Percentiles rank a stretch among this genome's conserved stretches.
These are phyloP conservation scores for Nakazawaea ernobii DNA, from an alignment of 805 yeast species.

Conservation along the genomic window DNA sequence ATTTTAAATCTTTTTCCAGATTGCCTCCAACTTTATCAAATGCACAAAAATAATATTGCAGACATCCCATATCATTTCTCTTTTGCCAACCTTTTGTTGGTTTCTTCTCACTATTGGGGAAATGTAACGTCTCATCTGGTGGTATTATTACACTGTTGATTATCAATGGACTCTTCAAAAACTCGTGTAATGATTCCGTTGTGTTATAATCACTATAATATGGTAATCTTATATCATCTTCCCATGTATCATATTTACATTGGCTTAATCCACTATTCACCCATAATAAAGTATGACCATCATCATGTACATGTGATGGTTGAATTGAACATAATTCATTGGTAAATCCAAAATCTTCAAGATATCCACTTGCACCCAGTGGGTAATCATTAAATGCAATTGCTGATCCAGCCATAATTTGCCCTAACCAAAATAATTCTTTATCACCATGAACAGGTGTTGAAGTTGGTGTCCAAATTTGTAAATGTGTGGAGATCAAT, in stretches of 20 bases:
- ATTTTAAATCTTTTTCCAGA: neutral
- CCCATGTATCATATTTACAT: constrained; percentile 39
- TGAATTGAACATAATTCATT: constrained; percentile 31
- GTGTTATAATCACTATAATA: constrained; percentile 23
- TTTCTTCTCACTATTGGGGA: constrained; percentile 34
- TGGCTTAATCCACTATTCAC: constrained; percentile 65
- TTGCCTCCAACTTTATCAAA: neutral
- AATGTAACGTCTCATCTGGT: constrained; percentile 38
- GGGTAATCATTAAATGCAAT: constrained; percentile 44
- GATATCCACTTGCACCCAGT: constrained; percentile 51
- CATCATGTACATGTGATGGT: constrained; percentile 54
- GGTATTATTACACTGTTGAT: constrained; percentile 39
- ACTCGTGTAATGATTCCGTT: constrained; percentile 25
- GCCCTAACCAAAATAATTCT: constrained; percentile 72
- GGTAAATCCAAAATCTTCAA: constrained; percentile 6
- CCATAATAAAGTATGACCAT: constrained; percentile 49
- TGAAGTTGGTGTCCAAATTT: constrained; percentile 35
- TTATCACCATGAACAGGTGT: constrained; percentile 75
- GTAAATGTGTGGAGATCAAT: constrained; percentile 35
- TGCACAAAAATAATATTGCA: constrained; percentile 8
- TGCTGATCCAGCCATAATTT: constrained; percentile 47
- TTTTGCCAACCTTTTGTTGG: constrained; percentile 47
- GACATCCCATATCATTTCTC: constrained; percentile 8
- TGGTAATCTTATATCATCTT: constrained; percentile 32
- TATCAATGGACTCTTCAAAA: constrained; percentile 32